These are phyloP conservation scores for Mrakia hoshinonis DNA, from an alignment of 768 basidiomycete genomes.

Conservation along the genomic window DNA sequence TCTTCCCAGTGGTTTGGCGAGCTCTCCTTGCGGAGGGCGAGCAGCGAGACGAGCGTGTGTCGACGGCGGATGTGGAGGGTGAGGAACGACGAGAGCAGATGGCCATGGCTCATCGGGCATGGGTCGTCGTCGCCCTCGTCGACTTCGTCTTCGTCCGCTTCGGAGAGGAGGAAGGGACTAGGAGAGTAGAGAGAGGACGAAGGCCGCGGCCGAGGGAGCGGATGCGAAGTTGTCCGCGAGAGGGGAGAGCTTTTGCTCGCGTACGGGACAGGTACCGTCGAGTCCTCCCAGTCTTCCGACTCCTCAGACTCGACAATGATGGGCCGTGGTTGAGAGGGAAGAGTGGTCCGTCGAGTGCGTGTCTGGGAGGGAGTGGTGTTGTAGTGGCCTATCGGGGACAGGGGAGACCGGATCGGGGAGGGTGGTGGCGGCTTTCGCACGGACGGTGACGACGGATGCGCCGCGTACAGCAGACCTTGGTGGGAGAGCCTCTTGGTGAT, in stretches of 20 bases:
- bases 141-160: background rate
- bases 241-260: background rate
- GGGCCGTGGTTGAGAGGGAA: background rate
- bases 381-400: background rate
- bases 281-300: background rate
- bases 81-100: conserved; percentile 14
- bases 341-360: background rate
- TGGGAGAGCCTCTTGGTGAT: background rate
- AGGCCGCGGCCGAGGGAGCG: background rate
- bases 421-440: background rate
- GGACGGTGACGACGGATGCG: background rate
- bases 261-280: background rate
- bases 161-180: conserved; percentile 13
- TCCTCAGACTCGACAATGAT: background rate
- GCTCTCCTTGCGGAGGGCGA: conserved; percentile 11
- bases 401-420: background rate
- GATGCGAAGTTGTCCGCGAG: background rate
- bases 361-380: background rate
- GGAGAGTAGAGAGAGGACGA: conserved; percentile 8
- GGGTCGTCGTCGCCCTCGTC: background rate
- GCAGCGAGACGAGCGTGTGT: conserved; percentile 13
- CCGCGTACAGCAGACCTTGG: background rate
- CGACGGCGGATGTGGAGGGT: conserved; percentile 17
- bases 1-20: conserved; percentile 8
- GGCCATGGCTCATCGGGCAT: conserved; percentile 11